Evolutionary conservation across 352 stramenopile genomes (phyloP).

Genomic region (Globisporangium emineosum): DNA sequence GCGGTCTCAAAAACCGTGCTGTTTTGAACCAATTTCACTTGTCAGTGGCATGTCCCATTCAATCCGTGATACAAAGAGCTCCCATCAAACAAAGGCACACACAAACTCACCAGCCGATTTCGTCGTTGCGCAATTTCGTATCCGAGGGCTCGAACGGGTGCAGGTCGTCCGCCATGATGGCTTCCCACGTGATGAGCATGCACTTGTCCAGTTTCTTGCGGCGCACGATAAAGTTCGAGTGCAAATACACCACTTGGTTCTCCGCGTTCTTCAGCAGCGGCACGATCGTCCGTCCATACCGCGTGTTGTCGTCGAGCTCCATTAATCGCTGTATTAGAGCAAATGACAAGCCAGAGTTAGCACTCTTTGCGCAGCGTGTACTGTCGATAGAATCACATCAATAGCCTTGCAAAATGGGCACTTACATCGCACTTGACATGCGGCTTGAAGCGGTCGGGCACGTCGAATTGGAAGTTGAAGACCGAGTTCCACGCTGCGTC

Average conservation of each 20-base stretch:
- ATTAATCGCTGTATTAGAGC: constrained; percentile 39
- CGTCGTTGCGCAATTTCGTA: constrained; percentile 64
- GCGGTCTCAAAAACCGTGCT: constrained; percentile 73
- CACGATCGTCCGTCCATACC: constrained; percentile 73
- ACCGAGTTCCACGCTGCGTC: constrained; percentile 76
- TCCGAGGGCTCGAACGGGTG: constrained; percentile 60
- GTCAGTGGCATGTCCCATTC: neutral
- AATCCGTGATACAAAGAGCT: neutral
- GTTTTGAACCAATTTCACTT: neutral
- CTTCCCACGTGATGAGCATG: constrained; percentile 70
- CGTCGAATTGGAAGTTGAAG: constrained; percentile 74
- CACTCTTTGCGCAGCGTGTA: too few relatives aligned
- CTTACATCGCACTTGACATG: constrained; percentile 61
- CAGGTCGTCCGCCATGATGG: constrained; percentile 60
- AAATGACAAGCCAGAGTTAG: neutral
- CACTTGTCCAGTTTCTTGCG: constrained; percentile 52
- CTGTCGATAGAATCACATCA: neutral
- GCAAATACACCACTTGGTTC: constrained; percentile 66
- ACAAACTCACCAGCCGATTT: constrained; percentile 68
- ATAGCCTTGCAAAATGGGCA: neutral
- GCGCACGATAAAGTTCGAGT: constrained; percentile 75
- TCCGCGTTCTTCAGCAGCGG: constrained; percentile 63
- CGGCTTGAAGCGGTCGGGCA: constrained; percentile 56
- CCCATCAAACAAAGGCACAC: neutral
- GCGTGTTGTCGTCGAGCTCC: constrained; percentile 75